phyloP scores from a whole-genome alignment of 192 early-diverging fungal genomes.

The Lunasporangiospora selenospora region DNA sequence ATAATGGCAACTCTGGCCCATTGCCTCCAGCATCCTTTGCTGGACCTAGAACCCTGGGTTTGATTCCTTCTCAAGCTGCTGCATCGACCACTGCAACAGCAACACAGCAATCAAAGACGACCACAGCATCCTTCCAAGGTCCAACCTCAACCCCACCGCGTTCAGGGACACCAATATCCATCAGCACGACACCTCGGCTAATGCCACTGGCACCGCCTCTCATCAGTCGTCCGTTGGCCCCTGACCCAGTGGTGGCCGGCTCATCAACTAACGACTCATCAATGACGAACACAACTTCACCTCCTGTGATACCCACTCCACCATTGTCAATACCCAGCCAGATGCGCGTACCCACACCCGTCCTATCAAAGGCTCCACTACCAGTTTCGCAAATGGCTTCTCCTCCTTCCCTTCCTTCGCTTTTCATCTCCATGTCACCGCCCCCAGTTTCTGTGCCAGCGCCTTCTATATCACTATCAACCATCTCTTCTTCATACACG shows the following conservation, averaged over 20 bases:
- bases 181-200: no score
- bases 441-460: no score
- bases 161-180: no score
- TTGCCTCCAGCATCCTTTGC: slow-evolving; percentile 22
- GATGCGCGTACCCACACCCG: no score
- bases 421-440: background rate
- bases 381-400: background rate
- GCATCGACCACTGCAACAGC: no score
- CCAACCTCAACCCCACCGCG: no score
- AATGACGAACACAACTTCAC: background rate
- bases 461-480: slow-evolving; percentile 16
- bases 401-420: slow-evolving; percentile 4
- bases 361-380: background rate
- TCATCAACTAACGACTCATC: no score
- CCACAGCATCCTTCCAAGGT: no score
- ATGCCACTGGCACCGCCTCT: no score
- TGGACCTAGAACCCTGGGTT: slow-evolving; percentile 26
- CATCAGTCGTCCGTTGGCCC: no score
- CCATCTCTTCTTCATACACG: slow-evolving; percentile 11
- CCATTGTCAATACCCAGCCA: slow-evolving; percentile 3
- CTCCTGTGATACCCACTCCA: background rate
- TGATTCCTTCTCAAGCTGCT: background rate
- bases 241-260: no score
- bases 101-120: no score
- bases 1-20: slow-evolving; percentile 1